A percentile compares a stretch with the other conserved stretches of the same genome.
Evolutionary conservation across 192 early-diverging fungal species (phyloP).

Genomic region (Backusella tarrabulga): DNA sequence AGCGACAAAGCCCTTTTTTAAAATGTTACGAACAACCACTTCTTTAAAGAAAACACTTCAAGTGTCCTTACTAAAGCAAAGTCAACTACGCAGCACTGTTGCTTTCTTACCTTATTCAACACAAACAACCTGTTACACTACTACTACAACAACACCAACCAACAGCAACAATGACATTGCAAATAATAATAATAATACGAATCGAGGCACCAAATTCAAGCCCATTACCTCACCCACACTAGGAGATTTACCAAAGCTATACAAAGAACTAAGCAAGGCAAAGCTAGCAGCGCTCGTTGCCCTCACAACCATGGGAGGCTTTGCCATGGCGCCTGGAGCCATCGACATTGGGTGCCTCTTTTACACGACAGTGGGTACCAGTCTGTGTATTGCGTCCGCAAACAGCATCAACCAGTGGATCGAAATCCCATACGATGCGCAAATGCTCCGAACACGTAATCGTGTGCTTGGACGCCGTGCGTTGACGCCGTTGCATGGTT

Average conservation of each 20-base stretch:
- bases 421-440: slow-evolving; percentile 93
- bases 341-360: slow-evolving; percentile 61
- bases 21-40: neutral
- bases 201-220: slow-evolving; percentile 37
- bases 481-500: slow-evolving; percentile 75
- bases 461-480: slow-evolving; percentile 81
- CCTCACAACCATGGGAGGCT: slow-evolving; percentile 93
- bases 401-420: slow-evolving; percentile 98
- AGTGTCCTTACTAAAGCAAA: neutral
- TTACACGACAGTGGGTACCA: slow-evolving; percentile 82
- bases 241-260: slow-evolving; percentile 40
- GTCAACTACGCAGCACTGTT: neutral
- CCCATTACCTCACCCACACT: slow-evolving; percentile 25
- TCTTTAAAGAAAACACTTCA: neutral
- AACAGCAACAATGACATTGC: neutral
- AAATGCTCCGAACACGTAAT: slow-evolving; percentile 93
- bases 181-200: neutral
- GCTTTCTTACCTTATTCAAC: neutral
- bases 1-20: neutral
- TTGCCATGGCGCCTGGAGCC: slow-evolving; percentile 85
- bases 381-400: slow-evolving; percentile 84
- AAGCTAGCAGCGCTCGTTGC: slow-evolving; percentile 88
- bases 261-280: slow-evolving; percentile 81
- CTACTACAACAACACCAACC: neutral
- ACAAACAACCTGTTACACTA: neutral